Base-by-base conservation (phyloP, 2,329 filamentous ascomycete species). In the Fusarium graminum region DNA sequence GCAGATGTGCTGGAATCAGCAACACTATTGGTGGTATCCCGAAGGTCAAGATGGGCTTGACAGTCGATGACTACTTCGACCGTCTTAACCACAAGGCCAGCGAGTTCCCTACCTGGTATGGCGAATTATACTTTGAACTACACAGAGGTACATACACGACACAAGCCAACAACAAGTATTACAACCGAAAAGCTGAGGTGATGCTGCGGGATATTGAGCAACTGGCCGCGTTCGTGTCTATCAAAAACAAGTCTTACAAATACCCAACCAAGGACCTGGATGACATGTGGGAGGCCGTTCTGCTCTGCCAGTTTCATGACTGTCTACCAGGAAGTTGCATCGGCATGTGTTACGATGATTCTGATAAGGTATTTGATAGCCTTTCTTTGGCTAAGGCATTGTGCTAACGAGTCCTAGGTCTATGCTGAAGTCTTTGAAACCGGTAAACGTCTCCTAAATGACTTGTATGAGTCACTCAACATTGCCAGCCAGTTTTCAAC, bases 311-410 rank as follows among this genome's bases (percentile, higher is more conserved):
- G 74, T 99, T 99, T 83, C 95, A 99, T 69, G 95, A 99, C 76
- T 98, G 95, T 76, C 84, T 99, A 50, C 95, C 95, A 1, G 95
- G 95, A 55, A 97, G 93, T 75, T 92, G 89, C 32, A 98, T 99
- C 71, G 94, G 96, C 77, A 97, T 98, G 93, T 97, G 93, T 78
- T 98, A 98, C 73, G 92, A 97, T 76, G 95, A 99, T 75, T 97
- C 94, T 4, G 91, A 97, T 75, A 86, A 93, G 80, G 86, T 88
- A 77, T 76, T 80, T 34, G 8, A 4, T 28, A 11, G 11, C 16
- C 16, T n/a, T 25, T 4, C 29, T 17, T 9, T 28, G 6, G 4
- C 19, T 38, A 11, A 28, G 25, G 4, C 13, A 13, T 30, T 40
- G 41, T 59, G 19, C 42, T 55, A 63, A 71, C 39, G 25, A 32